A percentile compares a stretch with the other conserved stretches of the same genome.
Evolutionary conservation across 306 rosid genomes (phyloP).

Genomic region (Lathyrus sativus): DNA sequence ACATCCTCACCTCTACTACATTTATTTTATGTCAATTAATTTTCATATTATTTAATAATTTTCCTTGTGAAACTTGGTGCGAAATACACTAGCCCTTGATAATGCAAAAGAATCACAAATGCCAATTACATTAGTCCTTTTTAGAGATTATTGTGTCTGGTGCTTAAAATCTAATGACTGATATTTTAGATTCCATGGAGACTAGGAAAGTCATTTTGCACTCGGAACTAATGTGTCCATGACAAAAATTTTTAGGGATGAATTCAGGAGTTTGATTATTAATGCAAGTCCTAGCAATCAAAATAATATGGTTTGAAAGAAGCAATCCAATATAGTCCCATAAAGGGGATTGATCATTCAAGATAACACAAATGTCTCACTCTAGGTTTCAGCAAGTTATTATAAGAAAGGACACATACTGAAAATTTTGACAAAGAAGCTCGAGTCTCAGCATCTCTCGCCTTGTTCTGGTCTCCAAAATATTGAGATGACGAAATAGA

Average conservation of each 20-base stretch:
- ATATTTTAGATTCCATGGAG: background rate
- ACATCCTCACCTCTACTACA: no score
- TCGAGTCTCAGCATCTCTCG: conserved; percentile 59
- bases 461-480: conserved; percentile 79
- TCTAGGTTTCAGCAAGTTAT: conserved; percentile 9
- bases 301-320: background rate
- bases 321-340: conserved; percentile 5
- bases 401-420: conserved; percentile 48
- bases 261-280: background rate
- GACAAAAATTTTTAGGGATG: background rate
- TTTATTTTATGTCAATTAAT: no score
- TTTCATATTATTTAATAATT: background rate
- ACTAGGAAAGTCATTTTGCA: background rate
- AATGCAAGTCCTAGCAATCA: background rate
- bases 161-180: background rate
- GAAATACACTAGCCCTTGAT: background rate
- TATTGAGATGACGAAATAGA: conserved; percentile 91
- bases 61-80: background rate
- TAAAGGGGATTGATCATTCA: conserved; percentile 24
- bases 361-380: background rate
- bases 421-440: conserved; percentile 82
- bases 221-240: background rate
- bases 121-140: background rate
- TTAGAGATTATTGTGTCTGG: background rate
- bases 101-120: background rate